phyloP scores from a whole-genome alignment of 768 basidiomycete genomes.

The Mycena maculata region DNA sequence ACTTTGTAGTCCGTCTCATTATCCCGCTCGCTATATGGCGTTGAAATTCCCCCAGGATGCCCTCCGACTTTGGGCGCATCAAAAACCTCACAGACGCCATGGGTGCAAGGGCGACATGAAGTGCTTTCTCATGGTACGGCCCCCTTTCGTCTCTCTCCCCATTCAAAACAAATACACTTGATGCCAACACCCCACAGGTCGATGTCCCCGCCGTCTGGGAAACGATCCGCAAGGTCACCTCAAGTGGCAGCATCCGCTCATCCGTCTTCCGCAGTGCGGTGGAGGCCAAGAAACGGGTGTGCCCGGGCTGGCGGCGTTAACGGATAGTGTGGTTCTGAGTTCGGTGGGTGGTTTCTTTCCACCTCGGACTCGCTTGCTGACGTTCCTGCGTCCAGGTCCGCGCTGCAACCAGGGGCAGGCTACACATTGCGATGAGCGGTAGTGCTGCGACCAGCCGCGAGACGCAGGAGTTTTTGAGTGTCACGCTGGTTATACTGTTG shows the following conservation, averaged over 20 bases:
- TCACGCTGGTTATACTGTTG: conserved; percentile 83
- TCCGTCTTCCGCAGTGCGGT: conserved; percentile 85
- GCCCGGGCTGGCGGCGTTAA: conserved; percentile 73
- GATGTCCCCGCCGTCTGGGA: conserved; percentile 99
- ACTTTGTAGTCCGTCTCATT: no score
- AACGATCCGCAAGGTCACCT: conserved; percentile 86
- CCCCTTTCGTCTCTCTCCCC: no score
- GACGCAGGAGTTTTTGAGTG: conserved; percentile 91
- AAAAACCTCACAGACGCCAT: conserved; percentile 96
- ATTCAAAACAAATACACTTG: no score
- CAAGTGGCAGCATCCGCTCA: conserved; percentile 74
- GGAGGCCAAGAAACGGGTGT: conserved; percentile 75
- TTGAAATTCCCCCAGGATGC: no score
- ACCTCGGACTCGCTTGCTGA: no score
- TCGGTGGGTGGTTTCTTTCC: conserved; percentile 46
- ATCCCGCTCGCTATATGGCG: no score
- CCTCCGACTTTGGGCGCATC: conserved; percentile 89
- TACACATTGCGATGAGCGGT: conserved; percentile 84
- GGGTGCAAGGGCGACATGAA: conserved; percentile 88
- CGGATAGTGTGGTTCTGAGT: conserved; percentile 81
- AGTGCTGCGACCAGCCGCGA: conserved; percentile 88
- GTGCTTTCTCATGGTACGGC: conserved; percentile 88
- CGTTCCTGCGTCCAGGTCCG: conserved; percentile 47
- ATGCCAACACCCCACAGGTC: no score
- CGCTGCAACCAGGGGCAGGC: conserved; percentile 87